Evolutionary conservation across 768 basidiomycete genomes (phyloP).

Genomic region (Phaeotremella skinneri): DNA sequence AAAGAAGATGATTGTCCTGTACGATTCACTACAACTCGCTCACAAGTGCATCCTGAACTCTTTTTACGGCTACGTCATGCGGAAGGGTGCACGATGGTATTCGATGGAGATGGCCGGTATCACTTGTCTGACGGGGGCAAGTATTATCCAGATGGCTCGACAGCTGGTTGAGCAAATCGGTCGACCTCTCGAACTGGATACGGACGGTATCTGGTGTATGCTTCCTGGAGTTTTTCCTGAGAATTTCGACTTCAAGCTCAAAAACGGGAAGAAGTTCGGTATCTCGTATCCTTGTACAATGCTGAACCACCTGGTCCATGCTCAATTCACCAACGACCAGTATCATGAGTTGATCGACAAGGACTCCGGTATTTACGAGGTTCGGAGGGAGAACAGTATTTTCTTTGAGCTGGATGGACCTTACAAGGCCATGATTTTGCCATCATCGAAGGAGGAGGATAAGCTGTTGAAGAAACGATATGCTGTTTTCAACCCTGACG

Average conservation of each 20-base stretch:
- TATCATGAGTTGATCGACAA: constrained; percentile 84
- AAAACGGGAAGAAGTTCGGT: constrained; percentile 76
- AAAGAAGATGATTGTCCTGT: constrained; percentile 97
- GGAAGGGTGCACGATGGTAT: constrained; percentile 98
- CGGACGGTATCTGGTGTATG: constrained; percentile 99
- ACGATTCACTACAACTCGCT: constrained; percentile 96
- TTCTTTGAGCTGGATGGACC: constrained; percentile 99
- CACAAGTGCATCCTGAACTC: constrained; percentile 99
- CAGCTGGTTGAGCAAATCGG: constrained; percentile 97
- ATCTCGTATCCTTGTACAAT: constrained; percentile 99
- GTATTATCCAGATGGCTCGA: constrained; percentile 98
- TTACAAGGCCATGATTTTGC: constrained; percentile 97
- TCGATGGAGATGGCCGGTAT: constrained; percentile 99
- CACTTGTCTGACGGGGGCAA: constrained; percentile 94
- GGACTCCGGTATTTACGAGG: constrained; percentile 74
- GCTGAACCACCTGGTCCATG: constrained; percentile 97
- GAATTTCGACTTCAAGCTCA: constrained; percentile 91
- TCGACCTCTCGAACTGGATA: constrained; percentile 92
- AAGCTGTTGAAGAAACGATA: constrained; percentile 98
- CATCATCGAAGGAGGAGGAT: constrained; percentile 98
- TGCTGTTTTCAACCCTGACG: constrained; percentile 97
- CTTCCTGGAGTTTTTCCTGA: constrained; percentile 96
- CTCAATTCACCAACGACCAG: constrained; percentile 93
- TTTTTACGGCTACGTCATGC: constrained; percentile 99
- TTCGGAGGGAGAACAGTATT: constrained; percentile 96